Evolutionary conservation across 1,139 yeast species (phyloP).

Genomic region (Pneumocystis sp.): DNA sequence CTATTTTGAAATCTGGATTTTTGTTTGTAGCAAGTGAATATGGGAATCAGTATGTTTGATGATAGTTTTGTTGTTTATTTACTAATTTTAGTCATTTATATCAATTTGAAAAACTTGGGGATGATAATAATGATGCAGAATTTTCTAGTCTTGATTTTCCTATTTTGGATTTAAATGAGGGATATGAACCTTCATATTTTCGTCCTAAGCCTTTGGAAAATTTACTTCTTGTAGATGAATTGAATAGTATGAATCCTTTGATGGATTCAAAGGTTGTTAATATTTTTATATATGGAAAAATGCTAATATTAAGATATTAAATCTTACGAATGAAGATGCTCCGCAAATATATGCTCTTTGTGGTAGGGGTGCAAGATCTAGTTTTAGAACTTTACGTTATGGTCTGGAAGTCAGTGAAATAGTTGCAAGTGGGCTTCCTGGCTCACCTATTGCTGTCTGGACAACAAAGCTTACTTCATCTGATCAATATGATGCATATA

Average conservation of each 20-base stretch:
- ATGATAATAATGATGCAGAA: slow-evolving; percentile 28
- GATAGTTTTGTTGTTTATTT: not conserved
- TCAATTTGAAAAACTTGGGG: slow-evolving; percentile 68
- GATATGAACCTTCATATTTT: slow-evolving; percentile 21
- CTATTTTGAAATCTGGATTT: slow-evolving; percentile 61
- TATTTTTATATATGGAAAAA: not conserved
- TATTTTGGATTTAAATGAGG: slow-evolving; percentile 14
- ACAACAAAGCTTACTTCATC: slow-evolving; percentile 36
- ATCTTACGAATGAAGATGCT: slow-evolving; percentile 22
- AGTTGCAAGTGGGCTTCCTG: slow-evolving; percentile 61
- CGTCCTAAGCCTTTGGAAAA: slow-evolving; percentile 33
- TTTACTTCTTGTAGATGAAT: slow-evolving; percentile 41
- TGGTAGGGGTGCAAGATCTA: slow-evolving; percentile 31
- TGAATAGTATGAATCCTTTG: slow-evolving; percentile 45
- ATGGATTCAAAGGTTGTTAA: slow-evolving; percentile 28
- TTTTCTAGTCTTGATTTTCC: slow-evolving; percentile 24
- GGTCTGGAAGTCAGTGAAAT: slow-evolving; percentile 48
- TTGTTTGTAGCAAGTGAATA: slow-evolving; percentile 51
- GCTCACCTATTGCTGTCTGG: slow-evolving; percentile 44
- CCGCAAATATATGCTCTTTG: slow-evolving; percentile 29
- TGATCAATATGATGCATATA: slow-evolving; percentile 44
- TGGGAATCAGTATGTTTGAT: slow-evolving; percentile 35
- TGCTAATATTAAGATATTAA: slow-evolving; percentile 20
- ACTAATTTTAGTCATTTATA: slow-evolving; percentile 27
- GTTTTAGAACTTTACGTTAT: slow-evolving; percentile 39